Base-by-base conservation (phyloP, 2,329 filamentous ascomycete genomes). In the Chaetothyriales sp. region DNA sequence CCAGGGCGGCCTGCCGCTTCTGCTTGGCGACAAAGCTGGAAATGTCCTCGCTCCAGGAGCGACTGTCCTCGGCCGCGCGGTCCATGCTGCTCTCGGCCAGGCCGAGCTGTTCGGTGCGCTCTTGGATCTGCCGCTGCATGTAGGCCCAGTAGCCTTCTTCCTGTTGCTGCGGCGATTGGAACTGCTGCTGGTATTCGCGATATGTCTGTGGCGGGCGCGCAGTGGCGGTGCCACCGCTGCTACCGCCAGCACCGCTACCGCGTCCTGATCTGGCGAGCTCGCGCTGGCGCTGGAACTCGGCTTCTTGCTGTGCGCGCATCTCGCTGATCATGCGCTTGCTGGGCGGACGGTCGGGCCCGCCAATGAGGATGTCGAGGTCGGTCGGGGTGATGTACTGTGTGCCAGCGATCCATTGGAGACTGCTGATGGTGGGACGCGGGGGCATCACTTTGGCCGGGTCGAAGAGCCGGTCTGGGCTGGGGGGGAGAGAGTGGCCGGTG, bases 371-470 rank as follows among this genome's bases (percentile, higher is more conserved):
- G 62, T 96, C 92, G 62, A 98, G 80, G 61, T 98, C 92, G 1
- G 81, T 75, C 0, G 86, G 83, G 1, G 86, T 87, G 45, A 98
- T 77, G 60, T 93, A 84, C 66, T 95, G 90, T 1, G 90, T 96
- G 3, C 92, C 92, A 0, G 88, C 84, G 49, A 98, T 87, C 92
- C 92, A 98, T 68, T 96, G 88, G 39, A 98, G 68, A 61, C 93
- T 95, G 18, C 86, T 93, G 53, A 98, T 98, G 0, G 88, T 95
- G 1, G 92, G 92, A 1, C 92, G 80, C 10, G 86, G 76, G 1
- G 89, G 90, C 19, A 84, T 76, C 15, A 77, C 63, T 0, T 86
- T 76, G 52, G 84, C 74, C 0, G 85, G 81, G 63, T 96, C 95
- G 66, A 86, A 79, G 2, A 98, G 73, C 6, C 73, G 79, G 63